These are phyloP conservation scores for Immersiella caudata DNA, from an alignment of 495 filamentous ascomycete genomes.

Conservation along the genomic window DNA sequence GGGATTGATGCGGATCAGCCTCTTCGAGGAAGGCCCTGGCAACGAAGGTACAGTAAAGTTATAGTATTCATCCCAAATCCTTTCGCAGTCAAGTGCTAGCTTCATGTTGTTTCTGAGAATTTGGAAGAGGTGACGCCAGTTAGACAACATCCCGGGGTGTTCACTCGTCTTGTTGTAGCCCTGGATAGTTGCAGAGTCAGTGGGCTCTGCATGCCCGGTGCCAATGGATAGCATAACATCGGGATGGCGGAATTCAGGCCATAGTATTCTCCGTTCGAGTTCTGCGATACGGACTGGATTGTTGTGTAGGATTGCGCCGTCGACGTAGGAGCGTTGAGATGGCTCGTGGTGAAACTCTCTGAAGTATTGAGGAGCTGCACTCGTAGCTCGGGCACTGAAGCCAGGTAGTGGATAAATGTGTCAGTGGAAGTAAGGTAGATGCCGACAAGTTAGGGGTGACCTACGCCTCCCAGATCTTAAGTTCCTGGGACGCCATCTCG, in stretches of 20 bases:
- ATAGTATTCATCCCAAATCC: conserved; percentile 10
- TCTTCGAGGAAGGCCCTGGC: neutral
- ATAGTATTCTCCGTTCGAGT: conserved; percentile 5
- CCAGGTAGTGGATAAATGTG: neutral
- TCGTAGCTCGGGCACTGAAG: conserved; percentile 10
- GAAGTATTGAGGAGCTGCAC: conserved; percentile 15
- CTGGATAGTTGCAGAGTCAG: neutral
- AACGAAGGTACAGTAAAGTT: neutral
- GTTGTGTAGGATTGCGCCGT: conserved; percentile 16
- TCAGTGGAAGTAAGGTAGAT: neutral
- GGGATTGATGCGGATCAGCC: conserved; percentile 13
- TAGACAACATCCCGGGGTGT: neutral
- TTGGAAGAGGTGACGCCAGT: conserved; percentile 7
- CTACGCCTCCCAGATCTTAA: conserved; percentile 17
- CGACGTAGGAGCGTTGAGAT: conserved; percentile 1
- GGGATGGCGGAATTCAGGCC: conserved; percentile 9
- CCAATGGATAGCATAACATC: conserved; percentile 18
- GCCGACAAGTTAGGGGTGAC: neutral
- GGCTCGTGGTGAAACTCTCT: conserved; percentile 4
- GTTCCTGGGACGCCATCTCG: conserved; percentile 2
- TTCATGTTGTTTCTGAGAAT: conserved; percentile 7
- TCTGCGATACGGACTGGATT: conserved; percentile 12
- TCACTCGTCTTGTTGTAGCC: neutral
- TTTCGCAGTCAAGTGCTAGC: conserved; percentile 12
- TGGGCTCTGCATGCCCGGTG: neutral